Evolutionary conservation across 805 yeast species (phyloP).

Genomic region (Nakazawaea laoshanensis): DNA sequence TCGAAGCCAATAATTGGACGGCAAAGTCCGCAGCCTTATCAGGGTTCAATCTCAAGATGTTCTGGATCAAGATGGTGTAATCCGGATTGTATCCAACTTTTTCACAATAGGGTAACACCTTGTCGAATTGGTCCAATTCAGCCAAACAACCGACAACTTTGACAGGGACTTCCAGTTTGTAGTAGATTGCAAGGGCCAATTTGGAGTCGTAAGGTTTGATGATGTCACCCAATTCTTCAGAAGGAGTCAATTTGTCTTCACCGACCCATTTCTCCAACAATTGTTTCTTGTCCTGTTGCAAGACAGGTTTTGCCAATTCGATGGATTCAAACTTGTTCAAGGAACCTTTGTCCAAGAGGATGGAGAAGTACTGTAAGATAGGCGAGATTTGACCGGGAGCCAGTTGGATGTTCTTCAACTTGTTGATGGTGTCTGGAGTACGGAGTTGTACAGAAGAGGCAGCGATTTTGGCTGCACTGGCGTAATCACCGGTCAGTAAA

Average conservation of each 20-base stretch:
- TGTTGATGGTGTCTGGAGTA: constrained; percentile 89
- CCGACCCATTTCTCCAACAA: constrained; percentile 93
- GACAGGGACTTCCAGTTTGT: constrained; percentile 72
- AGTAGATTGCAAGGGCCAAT: constrained; percentile 84
- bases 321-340: constrained; percentile 88
- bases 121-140: constrained; percentile 93
- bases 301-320: constrained; percentile 90
- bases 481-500: constrained; percentile 77
- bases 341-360: constrained; percentile 85
- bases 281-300: constrained; percentile 91
- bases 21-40: constrained; percentile 98
- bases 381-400: constrained; percentile 95
- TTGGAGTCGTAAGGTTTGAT: constrained; percentile 83
- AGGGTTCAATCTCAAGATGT: constrained; percentile 87
- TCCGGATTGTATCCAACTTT: constrained; percentile 87
- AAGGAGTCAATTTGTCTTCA: constrained; percentile 87
- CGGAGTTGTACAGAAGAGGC: constrained; percentile 90
- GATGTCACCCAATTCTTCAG: constrained; percentile 97
- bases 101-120: constrained; percentile 88
- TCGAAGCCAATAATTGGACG: constrained; percentile 58
- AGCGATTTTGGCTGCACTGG: constrained; percentile 92
- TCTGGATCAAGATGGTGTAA: constrained; percentile 81
- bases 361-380: constrained; percentile 84
- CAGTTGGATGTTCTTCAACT: constrained; percentile 82
- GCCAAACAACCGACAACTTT: constrained; percentile 91